phyloP scores from a whole-genome alignment of 139 green algal genomes.

The Coelastrella sp. region DNA sequence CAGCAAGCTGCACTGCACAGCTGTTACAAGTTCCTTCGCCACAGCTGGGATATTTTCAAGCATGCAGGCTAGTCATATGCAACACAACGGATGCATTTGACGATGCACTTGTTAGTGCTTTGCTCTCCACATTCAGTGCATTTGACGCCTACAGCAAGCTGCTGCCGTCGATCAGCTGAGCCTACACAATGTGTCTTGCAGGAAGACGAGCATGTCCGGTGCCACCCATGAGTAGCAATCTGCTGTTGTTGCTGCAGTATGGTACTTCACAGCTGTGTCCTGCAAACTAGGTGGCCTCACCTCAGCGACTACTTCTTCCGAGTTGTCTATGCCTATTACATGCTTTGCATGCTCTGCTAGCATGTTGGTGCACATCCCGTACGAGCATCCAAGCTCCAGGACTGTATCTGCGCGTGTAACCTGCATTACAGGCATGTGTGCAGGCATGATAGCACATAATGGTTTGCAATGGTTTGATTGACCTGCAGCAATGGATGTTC shows the following conservation, averaged over 20 bases:
- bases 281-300: not conserved
- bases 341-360: constrained; percentile 28
- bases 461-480: not conserved
- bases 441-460: not conserved
- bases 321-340: constrained; percentile 44
- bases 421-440: not conserved
- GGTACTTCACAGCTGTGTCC: too few species aligned
- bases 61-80: too few species aligned
- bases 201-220: not conserved
- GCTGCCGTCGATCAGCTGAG: not conserved
- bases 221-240: too few species aligned
- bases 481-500: too few species aligned
- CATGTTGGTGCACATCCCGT: constrained; percentile 38
- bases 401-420: constrained; percentile 25
- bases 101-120: too few species aligned
- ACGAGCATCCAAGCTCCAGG: constrained; percentile 41
- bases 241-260: too few species aligned
- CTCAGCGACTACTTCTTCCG: constrained; percentile 3
- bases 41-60: too few species aligned
- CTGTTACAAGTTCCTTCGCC: too few species aligned
- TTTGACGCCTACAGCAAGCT: too few species aligned
- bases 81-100: too few species aligned
- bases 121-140: too few species aligned
- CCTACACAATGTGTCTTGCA: not conserved
- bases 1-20: too few species aligned